Evolutionary conservation across 176 grass and related monocot genomes (phyloP).

Genomic region (Otatea glauca): DNA sequence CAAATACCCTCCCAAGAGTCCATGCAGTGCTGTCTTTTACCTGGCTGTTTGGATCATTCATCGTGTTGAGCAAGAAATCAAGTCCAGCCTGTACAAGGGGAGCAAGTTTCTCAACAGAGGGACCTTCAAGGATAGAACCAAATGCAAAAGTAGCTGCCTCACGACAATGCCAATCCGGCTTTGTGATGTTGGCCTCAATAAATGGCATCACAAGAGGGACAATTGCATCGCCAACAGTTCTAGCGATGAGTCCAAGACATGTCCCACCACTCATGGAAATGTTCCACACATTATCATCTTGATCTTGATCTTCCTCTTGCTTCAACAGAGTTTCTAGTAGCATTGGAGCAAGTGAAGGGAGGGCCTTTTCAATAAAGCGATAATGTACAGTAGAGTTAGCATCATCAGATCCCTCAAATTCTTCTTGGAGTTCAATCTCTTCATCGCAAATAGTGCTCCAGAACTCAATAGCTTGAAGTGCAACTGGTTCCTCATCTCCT

Average conservation of each 20-base stretch:
- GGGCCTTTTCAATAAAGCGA: constrained; percentile 81
- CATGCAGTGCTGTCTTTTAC: constrained; percentile 93
- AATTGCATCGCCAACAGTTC: constrained; percentile 76
- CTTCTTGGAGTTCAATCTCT: constrained; percentile 81
- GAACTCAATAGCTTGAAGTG: constrained; percentile 88
- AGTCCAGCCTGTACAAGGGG: constrained; percentile 67
- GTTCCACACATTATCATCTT: constrained; percentile 85
- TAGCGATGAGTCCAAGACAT: constrained; percentile 79
- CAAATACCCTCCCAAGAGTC: constrained; percentile 95
- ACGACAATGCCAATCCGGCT: constrained; percentile 69
- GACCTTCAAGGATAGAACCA: constrained; percentile 97
- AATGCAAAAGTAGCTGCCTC: constrained; percentile 96
- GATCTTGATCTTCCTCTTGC: constrained; percentile 93
- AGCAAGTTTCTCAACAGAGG: constrained; percentile 74
- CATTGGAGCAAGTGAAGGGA: constrained; percentile 87
- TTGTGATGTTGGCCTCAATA: constrained; percentile 79
- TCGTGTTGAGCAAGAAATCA: constrained; percentile 79
- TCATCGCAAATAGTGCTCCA: constrained; percentile 96
- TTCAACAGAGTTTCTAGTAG: constrained; percentile 86
- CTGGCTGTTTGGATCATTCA: constrained; percentile 77
- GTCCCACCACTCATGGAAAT: constrained; percentile 77
- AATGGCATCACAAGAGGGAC: constrained; percentile 85
- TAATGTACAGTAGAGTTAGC: constrained; percentile 66
- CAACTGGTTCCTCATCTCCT: constrained; percentile 67
- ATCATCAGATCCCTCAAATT: constrained; percentile 65